phyloP scores from a whole-genome alignment of 306 rosid species.

The Vachellia collinsii region DNA sequence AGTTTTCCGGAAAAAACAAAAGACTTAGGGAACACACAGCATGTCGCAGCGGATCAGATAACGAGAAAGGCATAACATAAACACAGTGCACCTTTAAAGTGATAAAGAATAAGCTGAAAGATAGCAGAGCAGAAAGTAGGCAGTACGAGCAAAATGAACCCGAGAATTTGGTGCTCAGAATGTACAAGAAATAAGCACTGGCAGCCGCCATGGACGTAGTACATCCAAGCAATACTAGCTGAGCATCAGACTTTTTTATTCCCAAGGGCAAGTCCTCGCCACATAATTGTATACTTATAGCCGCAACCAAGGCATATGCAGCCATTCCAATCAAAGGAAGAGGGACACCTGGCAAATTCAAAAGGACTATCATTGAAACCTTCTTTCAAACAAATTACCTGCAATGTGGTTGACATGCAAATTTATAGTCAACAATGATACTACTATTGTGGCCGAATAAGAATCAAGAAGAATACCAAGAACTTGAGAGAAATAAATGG shows the following conservation, averaged over 20 bases:
- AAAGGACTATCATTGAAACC: conserved; percentile 44
- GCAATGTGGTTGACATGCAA: conserved; percentile 33
- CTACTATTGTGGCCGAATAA: neutral
- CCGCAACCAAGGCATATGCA: conserved; percentile 69
- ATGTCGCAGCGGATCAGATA: neutral
- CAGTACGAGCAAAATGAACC: conserved; percentile 79
- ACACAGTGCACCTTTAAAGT: conserved; percentile 52
- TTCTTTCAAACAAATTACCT: conserved; percentile 47
- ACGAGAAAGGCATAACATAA: neutral
- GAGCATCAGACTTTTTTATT: conserved; percentile 55
- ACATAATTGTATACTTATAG: conserved; percentile 63
- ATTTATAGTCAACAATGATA: conserved; percentile 20
- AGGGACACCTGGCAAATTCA: conserved; percentile 69
- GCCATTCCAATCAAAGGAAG: conserved; percentile 83
- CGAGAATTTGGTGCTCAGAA: conserved; percentile 62
- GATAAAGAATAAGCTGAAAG: conserved; percentile 69
- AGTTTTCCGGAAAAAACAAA: conserved; percentile 23
- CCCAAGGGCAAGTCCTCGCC: conserved; percentile 61
- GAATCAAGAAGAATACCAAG: neutral
- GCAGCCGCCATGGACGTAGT: conserved; percentile 90
- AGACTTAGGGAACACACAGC: neutral
- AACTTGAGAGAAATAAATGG: neutral
- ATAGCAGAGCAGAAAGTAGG: conserved; percentile 69
- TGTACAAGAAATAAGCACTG: conserved; percentile 78
- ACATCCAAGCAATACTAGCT: conserved; percentile 57